phyloP scores from a whole-genome alignment of 352 stramenopile genomes.

The Pythium rhizo-oryzae region DNA sequence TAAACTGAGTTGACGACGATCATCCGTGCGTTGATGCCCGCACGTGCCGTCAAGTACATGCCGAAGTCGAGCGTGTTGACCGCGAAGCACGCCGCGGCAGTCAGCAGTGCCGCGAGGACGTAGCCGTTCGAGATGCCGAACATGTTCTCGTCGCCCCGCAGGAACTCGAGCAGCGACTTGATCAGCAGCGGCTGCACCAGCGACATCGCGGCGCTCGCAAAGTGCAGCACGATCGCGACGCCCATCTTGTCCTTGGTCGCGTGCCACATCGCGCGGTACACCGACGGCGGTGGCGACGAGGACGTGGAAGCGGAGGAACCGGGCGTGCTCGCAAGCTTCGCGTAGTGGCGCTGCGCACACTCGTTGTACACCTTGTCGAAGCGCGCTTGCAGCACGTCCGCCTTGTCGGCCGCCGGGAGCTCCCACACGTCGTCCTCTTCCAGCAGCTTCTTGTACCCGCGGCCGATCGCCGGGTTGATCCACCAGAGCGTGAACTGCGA shows the following conservation, averaged over 20 bases:
- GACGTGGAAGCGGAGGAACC: too few species aligned
- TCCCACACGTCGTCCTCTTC: constrained; percentile 38
- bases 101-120: constrained; percentile 23
- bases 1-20: constrained; percentile 54
- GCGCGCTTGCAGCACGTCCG: constrained; percentile 25
- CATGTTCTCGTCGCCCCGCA: constrained; percentile 27
- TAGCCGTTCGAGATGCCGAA: constrained; percentile 34
- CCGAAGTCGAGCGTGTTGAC: constrained; percentile 49
- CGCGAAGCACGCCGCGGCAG: constrained; percentile 18
- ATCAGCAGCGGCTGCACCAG: constrained; percentile 42
- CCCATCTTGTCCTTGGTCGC: constrained; percentile 37
- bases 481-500: constrained; percentile 33
- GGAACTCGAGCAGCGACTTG: constrained; percentile 34
- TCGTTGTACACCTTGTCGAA: too few species aligned
- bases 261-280: constrained; percentile 30
- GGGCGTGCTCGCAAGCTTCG: background rate
- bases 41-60: constrained; percentile 45
- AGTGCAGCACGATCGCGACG: constrained; percentile 30
- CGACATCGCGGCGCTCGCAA: constrained; percentile 29
- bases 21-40: constrained; percentile 48
- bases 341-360: too few species aligned
- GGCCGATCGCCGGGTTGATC: constrained; percentile 18
- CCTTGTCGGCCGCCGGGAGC: constrained; percentile 27
- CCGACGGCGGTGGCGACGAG: constrained; percentile 8
- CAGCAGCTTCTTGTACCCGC: constrained; percentile 24